A percentile compares a stretch with the other conserved stretches of the same genome.
Evolutionary conservation across 2,329 filamentous ascomycete species (phyloP).

Genomic region (Leptographium radiaticola): DNA sequence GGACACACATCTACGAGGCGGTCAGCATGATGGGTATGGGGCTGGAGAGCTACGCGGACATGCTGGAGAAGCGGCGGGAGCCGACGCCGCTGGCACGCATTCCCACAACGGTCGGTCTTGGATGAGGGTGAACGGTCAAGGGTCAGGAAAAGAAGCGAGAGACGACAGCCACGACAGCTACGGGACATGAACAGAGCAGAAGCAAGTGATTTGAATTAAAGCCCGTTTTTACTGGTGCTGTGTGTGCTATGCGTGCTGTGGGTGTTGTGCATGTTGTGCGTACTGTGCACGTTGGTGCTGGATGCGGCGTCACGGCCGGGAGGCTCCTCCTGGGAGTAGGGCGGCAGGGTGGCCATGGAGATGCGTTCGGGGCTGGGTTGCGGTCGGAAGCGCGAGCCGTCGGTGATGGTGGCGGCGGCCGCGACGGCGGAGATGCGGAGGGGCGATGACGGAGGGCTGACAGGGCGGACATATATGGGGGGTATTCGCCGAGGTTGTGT

Average conservation of each 20-base stretch:
- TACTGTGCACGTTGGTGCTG: no score
- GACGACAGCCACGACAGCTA: no score
- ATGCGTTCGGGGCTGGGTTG: background rate
- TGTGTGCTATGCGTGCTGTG: no score
- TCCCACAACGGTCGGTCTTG: slow-evolving; percentile 3
- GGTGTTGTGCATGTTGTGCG: no score
- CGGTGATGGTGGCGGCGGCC: background rate
- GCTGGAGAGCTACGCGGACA: slow-evolving; percentile 42
- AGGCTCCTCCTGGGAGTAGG: background rate
- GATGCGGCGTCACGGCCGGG: background rate
- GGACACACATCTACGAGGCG: slow-evolving; percentile 47
- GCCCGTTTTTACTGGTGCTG: no score
- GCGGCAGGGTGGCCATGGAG: background rate
- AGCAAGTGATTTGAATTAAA: no score
- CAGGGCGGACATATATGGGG: no score
- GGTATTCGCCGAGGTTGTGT: background rate
- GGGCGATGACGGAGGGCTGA: no score
- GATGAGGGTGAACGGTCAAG: background rate
- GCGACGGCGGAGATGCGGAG: background rate
- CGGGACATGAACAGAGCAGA: no score
- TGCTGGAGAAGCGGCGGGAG: slow-evolving; percentile 41
- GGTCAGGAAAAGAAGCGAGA: background rate
- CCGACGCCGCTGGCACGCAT: slow-evolving; percentile 29
- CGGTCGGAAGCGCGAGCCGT: background rate
- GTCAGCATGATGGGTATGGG: slow-evolving; percentile 44